Conservation (phyloP, 495 filamentous ascomycete genomes). For the Neurospora sp. region DNA sequence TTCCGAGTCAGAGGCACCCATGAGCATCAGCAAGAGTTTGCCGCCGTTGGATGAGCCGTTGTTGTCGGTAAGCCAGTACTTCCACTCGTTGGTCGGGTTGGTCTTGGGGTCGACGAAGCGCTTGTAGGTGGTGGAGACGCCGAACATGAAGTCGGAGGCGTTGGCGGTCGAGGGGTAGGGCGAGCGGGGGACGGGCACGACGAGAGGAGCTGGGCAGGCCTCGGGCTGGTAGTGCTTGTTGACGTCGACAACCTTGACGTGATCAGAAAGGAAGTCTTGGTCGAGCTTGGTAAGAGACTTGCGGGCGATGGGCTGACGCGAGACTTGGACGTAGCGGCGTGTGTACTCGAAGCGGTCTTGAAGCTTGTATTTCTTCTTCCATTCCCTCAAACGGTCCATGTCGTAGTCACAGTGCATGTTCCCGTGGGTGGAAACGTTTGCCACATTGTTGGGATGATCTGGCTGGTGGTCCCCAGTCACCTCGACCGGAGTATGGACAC, state of each 20-base stretch:
- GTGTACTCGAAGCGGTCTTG: constrained; percentile 40
- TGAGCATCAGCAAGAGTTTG: constrained; percentile 34
- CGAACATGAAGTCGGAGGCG: constrained; percentile 43
- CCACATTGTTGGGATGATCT: constrained; percentile 5
- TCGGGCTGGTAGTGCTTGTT: constrained; percentile 30
- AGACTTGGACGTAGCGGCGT: constrained; percentile 39
- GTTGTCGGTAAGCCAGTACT: constrained; percentile 40
- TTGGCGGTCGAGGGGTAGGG: constrained; percentile 37
- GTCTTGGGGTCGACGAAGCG: constrained; percentile 33
- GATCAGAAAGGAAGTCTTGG: constrained; percentile 33
- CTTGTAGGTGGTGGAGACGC: constrained; percentile 38
- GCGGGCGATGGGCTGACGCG: constrained; percentile 30
- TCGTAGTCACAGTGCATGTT: constrained; percentile 38
- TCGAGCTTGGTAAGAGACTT: constrained; percentile 38
- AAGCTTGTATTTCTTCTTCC: constrained; percentile 36
- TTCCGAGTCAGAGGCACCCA: constrained; percentile 32
- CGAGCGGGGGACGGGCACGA: constrained; percentile 37
- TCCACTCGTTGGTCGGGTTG: constrained; percentile 38
- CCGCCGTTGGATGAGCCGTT: constrained; percentile 39
- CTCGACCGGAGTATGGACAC: not conserved
- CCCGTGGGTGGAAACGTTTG: constrained; percentile 8
- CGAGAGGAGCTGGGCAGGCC: constrained; percentile 35
- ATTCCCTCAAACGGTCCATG: constrained; percentile 26
- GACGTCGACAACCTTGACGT: constrained; percentile 34
- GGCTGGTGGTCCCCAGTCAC: constrained; percentile 1